Evolutionary conservation across 352 stramenopile species (phyloP).

Genomic region (Globisporangium uncinulatum): DNA sequence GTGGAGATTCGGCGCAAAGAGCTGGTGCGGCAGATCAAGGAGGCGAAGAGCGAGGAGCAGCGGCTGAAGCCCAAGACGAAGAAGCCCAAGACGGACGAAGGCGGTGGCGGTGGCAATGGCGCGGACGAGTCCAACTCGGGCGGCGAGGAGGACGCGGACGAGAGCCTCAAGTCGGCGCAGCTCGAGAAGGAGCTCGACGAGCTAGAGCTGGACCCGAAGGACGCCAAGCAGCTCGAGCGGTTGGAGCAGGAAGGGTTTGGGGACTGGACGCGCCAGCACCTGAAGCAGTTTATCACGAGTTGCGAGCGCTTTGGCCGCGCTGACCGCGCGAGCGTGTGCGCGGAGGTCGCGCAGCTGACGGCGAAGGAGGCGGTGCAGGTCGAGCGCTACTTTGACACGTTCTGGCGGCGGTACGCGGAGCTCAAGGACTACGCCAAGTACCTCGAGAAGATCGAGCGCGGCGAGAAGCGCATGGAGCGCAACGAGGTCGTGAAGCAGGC

Average conservation of each 20-base stretch:
- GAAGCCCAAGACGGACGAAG: slow-evolving; percentile 38
- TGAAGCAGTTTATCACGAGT: slow-evolving; percentile 88
- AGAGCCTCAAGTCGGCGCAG: slow-evolving; percentile 43
- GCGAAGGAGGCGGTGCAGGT: slow-evolving; percentile 91
- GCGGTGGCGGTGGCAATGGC: slow-evolving; percentile 26
- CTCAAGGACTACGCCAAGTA: slow-evolving; percentile 90
- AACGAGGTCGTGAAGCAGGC: slow-evolving; percentile 95
- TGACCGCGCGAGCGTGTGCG: slow-evolving; percentile 85
- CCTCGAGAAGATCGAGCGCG: slow-evolving; percentile 96
- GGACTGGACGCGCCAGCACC: slow-evolving; percentile 91
- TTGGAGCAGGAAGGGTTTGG: slow-evolving; percentile 91
- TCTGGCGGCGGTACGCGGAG: slow-evolving; percentile 93
- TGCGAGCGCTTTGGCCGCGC: slow-evolving; percentile 94
- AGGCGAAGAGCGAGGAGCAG: slow-evolving; percentile 79
- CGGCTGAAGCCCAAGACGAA: slow-evolving; percentile 78
- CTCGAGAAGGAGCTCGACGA: slow-evolving; percentile 81
- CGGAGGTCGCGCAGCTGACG: slow-evolving; percentile 88
- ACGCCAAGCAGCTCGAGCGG: slow-evolving; percentile 61
- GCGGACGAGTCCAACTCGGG: slow-evolving; percentile 55
- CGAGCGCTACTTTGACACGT: slow-evolving; percentile 94
- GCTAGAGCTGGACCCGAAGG: slow-evolving; percentile 62
- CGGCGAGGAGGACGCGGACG: slow-evolving; percentile 42
- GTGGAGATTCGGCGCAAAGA: slow-evolving; percentile 90
- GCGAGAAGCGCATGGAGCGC: slow-evolving; percentile 94
- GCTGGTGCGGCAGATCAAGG: slow-evolving; percentile 72